Evolutionary conservation across 75 land plant species (phyloP), one percentile per base, ranked within the genome.

Genomic region (Ceratopteris richardii): DNA sequence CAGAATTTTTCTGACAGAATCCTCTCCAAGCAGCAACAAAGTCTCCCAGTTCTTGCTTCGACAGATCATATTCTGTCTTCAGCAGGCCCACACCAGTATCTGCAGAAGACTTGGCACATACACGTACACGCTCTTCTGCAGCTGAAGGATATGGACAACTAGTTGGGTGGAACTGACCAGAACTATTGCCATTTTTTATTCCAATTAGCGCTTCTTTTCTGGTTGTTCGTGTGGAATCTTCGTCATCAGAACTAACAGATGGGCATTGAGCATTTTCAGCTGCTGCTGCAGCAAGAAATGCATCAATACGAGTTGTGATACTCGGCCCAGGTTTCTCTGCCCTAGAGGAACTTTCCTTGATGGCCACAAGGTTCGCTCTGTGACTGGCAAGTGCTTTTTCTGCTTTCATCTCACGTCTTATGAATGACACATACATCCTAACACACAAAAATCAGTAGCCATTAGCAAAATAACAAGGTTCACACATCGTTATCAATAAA

Each of bases 91-190:
- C 39, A 12, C 26, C 28, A 16, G 18, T 10, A 42, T 70, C 72
- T 44, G 47, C 30, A 46, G 51, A 51, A 44, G 75, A 17, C 30
- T 57, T 29, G 7, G 33, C 37, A 12, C 71, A 62, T 29, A 84
- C 68, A 26, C 86, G 78, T 9, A 40, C 23, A 57, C 57, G 51
- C 62, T 86, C 90, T 61, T 90, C 96, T 56, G 64, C 76, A 63
- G 61, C 77, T 43, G 87, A 90, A 30, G 95, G 95, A 50, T 85
- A 85, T 48, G 95, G 95, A 55, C 91, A 83, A 29, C 66, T 86
- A 61, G 68, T 78, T 31, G 53, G 58, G 37, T 71, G 66, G 6
- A 46, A 14, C 12, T 46, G 18, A 40, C 24, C 36, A 23, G 21
- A 58, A 4, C 39, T 23, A 58, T 3, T 5, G 24, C 18, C 43